phyloP scores from a whole-genome alignment of 108 stramenopile genomes.

The Cylindrotheca fusiformis region DNA sequence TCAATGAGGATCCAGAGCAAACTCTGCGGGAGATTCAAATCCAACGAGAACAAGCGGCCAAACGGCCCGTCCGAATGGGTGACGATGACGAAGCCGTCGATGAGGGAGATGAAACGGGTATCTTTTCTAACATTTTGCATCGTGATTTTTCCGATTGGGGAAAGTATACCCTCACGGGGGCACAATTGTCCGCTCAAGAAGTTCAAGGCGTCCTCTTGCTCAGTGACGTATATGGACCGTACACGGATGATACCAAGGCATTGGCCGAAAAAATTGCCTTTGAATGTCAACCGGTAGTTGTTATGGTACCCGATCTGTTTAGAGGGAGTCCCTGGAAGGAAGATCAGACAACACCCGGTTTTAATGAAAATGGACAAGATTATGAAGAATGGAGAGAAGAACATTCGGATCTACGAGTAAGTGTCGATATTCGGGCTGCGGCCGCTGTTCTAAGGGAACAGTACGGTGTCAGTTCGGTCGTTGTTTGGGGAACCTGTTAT shows the following conservation, averaged over 20 bases:
- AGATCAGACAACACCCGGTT: conserved; percentile 31
- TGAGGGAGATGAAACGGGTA: conserved; percentile 59
- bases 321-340: conserved; percentile 73
- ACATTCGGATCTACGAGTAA: conserved; percentile 71
- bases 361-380: conserved; percentile 53
- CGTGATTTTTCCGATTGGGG: conserved; percentile 86
- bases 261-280: conserved; percentile 90
- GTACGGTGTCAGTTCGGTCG: conserved; percentile 73
- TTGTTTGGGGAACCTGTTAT: conserved; percentile 82
- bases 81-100: conserved; percentile 55
- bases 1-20: conserved; percentile 48
- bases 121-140: conserved; percentile 49
- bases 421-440: conserved; percentile 83
- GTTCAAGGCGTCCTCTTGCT: conserved; percentile 80
- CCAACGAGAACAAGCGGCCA: conserved; percentile 44
- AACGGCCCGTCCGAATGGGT: conserved; percentile 38
- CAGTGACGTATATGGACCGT: conserved; percentile 78
- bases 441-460: conserved; percentile 69
- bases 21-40: conserved; percentile 62
- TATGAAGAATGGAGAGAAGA: conserved; percentile 74
- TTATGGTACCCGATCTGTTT: conserved; percentile 84
- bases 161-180: conserved; percentile 68
- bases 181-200: conserved; percentile 74
- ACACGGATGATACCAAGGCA: conserved; percentile 62
- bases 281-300: conserved; percentile 88